A percentile compares a stretch with the other conserved stretches of the same genome.
These are phyloP conservation scores for Erucastrum elatum DNA, from an alignment of 345 rosid genomes.

Conservation along the genomic window DNA sequence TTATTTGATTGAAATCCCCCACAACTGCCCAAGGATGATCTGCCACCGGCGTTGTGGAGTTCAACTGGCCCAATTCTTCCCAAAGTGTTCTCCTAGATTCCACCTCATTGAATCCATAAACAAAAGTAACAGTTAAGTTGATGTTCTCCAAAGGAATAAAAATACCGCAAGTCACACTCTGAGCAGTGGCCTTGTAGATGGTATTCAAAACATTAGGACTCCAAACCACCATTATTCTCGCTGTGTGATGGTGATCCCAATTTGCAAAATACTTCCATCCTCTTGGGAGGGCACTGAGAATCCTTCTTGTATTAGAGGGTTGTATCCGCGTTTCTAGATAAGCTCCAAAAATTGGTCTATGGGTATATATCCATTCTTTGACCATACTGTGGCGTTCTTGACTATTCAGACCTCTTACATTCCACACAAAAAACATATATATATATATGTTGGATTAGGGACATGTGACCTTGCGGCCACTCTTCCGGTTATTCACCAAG, in stretches of 20 bases:
- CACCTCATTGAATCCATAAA: not conserved
- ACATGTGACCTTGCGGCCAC: not conserved
- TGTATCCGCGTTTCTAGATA: not conserved
- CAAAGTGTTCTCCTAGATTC: not conserved
- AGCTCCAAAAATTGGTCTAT: not conserved
- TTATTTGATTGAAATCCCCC: not conserved
- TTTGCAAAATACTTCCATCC: not conserved
- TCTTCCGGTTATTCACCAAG: not conserved
- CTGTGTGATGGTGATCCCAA: not conserved
- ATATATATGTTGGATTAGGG: not conserved
- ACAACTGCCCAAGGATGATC: not conserved
- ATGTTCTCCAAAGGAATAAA: not conserved
- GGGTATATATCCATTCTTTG: not conserved
- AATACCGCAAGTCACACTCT: not conserved
- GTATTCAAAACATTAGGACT: not conserved
- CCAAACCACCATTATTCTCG: not conserved
- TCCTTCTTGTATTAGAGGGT: too few species aligned
- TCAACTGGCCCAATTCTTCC: not conserved
- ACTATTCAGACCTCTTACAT: not conserved
- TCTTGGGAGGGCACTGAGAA: not conserved
- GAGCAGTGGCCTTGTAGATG: not conserved
- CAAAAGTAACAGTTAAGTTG: not conserved
- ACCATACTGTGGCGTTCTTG: not conserved
- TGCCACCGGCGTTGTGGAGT: not conserved
- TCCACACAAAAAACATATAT: not conserved